Conservation (phyloP, 305 asterid genomes). For the Fraxinus floribunda region DNA sequence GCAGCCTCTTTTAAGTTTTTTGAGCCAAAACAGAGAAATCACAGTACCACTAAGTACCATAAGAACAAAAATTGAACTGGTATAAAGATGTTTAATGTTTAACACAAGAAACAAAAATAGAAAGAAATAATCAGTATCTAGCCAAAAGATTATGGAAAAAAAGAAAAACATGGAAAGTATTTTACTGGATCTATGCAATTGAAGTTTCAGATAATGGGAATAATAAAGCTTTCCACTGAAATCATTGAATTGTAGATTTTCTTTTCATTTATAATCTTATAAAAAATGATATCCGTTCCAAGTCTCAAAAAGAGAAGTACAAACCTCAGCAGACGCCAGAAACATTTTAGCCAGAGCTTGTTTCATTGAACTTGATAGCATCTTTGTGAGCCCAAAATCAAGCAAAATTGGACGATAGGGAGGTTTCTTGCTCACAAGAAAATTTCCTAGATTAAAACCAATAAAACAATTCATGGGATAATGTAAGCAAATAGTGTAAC, state of each 20-base stretch:
- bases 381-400: conserved; percentile 95
- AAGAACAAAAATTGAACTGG: not conserved
- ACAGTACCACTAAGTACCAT: not conserved
- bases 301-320: conserved; percentile 30
- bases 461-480: conserved; percentile 21
- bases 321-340: conserved; percentile 95
- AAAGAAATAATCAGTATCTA: conserved; percentile 7
- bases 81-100: not conserved
- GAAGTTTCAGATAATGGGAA: conserved; percentile 11
- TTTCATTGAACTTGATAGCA: conserved; percentile 64
- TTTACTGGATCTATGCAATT: conserved; percentile 2
- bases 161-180: not conserved
- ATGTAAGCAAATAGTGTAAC: conserved; percentile 12
- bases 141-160: conserved; percentile 1
- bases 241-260: conserved; percentile 1
- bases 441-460: conserved; percentile 64
- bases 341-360: conserved; percentile 98
- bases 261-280: conserved; percentile 10
- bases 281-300: conserved; percentile 9
- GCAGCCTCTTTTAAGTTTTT: conserved; percentile 18
- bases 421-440: conserved; percentile 89
- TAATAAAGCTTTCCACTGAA: conserved; percentile 9
- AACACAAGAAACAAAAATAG: not conserved
- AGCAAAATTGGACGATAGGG: conserved; percentile 94
- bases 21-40: not conserved